phyloP scores from a whole-genome alignment of 768 basidiomycete genomes.

The Neoboletus magnificus region DNA sequence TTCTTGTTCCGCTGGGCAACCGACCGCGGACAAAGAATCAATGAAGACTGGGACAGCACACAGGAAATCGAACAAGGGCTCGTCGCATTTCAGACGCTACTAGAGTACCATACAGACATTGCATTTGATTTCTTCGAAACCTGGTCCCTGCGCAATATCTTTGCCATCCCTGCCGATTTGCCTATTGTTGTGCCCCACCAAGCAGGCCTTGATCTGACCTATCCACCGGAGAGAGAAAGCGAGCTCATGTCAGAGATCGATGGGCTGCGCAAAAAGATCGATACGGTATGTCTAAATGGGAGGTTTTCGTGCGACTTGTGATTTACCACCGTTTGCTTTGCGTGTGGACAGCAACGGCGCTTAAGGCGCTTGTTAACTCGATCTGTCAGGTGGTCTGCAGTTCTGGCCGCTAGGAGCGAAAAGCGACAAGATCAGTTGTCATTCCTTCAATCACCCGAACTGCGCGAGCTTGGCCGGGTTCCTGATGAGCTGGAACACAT shows the following conservation, averaged over 20 bases:
- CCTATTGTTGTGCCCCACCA: constrained; percentile 78
- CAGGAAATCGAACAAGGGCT: constrained; percentile 78
- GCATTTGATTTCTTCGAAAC: constrained; percentile 92
- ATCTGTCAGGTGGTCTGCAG: constrained; percentile 47
- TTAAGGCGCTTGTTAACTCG: constrained; percentile 55
- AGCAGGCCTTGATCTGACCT: constrained; percentile 61
- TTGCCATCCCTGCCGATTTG: constrained; percentile 66
- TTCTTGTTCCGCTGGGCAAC: constrained; percentile 73
- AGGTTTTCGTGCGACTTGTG: background rate
- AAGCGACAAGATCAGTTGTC: constrained; percentile 40
- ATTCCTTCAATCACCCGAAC: constrained; percentile 43
- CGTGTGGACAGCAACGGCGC: constrained; percentile 55
- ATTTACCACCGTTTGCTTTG: constrained; percentile 9
- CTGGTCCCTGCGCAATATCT: constrained; percentile 87
- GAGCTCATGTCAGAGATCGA: constrained; percentile 68
- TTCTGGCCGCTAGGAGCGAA: constrained; percentile 47
- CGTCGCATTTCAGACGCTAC: constrained; percentile 81
- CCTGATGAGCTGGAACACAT: constrained; percentile 41
- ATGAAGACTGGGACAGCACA: constrained; percentile 53
- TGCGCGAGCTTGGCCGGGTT: constrained; percentile 35
- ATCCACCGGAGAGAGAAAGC: constrained; percentile 54
- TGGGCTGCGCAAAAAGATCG: constrained; percentile 59
- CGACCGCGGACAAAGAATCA: constrained; percentile 49
- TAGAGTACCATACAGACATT: constrained; percentile 85
- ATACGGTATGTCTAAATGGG: constrained; percentile 51